phyloP scores from a whole-genome alignment of 805 yeast species.

The Blastobotrys attinorum region DNA sequence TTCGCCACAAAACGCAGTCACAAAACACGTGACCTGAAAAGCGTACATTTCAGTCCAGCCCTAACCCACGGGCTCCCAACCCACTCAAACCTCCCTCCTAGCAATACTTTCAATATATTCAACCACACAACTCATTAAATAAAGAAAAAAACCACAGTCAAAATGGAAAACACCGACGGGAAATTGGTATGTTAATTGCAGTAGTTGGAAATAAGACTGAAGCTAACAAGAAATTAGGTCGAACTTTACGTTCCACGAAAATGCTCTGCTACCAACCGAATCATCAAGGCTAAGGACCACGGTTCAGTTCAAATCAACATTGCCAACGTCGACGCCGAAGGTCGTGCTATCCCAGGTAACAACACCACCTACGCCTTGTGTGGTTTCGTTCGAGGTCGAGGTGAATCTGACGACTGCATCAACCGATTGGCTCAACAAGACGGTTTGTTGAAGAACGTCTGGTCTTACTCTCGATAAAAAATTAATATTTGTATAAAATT shows the following conservation, averaged over 20 bases:
- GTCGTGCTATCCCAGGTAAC: constrained; percentile 86
- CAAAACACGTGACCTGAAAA: not conserved
- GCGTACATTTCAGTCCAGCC: not conserved
- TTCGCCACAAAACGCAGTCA: not conserved
- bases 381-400: constrained; percentile 97
- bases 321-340: constrained; percentile 96
- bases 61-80: too few species aligned
- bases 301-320: constrained; percentile 98
- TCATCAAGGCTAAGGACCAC: constrained; percentile 99
- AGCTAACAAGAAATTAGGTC: constrained; percentile 48
- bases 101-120: not conserved
- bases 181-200: constrained; percentile 73
- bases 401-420: constrained; percentile 98
- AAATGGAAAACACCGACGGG: constrained; percentile 99
- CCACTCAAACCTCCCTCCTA: not conserved
- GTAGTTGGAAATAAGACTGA: not conserved
- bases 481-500: not conserved
- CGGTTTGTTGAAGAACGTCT: constrained; percentile 83
- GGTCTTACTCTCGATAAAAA: constrained; percentile 32
- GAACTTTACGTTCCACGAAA: constrained; percentile 99
- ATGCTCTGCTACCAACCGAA: constrained; percentile 99
- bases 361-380: constrained; percentile 92
- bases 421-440: constrained; percentile 99
- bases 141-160: too few species aligned
- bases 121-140: too few species aligned